phyloP scores from a whole-genome alignment of 805 yeast species.

The Metschnikowia drakensbergensis region DNA sequence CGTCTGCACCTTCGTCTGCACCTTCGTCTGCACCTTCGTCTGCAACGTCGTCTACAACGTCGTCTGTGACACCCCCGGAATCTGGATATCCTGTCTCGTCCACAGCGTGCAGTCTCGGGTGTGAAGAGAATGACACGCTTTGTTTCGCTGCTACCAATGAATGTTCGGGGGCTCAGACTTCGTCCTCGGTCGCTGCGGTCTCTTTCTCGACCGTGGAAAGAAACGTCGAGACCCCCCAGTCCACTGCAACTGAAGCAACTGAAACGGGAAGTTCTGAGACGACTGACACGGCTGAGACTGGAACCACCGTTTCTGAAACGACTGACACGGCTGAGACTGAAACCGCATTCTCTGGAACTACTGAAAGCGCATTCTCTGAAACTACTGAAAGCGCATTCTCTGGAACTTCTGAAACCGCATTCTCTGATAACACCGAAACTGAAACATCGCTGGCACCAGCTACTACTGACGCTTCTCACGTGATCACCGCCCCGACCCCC shows the following conservation, averaged over 20 bases:
- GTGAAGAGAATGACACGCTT: not conserved
- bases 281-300: not conserved
- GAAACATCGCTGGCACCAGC: not conserved
- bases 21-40: not conserved
- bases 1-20: not conserved
- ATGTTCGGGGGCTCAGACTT: not conserved
- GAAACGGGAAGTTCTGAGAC: not conserved
- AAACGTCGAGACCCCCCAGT: not conserved
- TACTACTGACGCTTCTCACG: not conserved
- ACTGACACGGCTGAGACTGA: not conserved
- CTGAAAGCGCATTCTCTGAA: no score
- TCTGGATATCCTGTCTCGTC: not conserved
- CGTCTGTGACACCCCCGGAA: not conserved
- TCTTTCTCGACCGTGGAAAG: not conserved
- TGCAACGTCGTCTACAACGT: not conserved
- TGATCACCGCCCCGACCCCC: not conserved
- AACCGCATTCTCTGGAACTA: no score
- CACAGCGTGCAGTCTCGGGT: not conserved
- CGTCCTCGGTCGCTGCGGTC: not conserved
- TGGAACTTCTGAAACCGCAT: no score
- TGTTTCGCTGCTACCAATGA: not conserved
- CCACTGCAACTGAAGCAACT: not conserved
- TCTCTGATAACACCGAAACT: not conserved
- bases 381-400: no score
- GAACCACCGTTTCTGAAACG: not conserved